A percentile compares a stretch with the other conserved stretches of the same genome.
Conservation (phyloP, 805 yeast genomes). For the Starmera caribaea region DNA sequence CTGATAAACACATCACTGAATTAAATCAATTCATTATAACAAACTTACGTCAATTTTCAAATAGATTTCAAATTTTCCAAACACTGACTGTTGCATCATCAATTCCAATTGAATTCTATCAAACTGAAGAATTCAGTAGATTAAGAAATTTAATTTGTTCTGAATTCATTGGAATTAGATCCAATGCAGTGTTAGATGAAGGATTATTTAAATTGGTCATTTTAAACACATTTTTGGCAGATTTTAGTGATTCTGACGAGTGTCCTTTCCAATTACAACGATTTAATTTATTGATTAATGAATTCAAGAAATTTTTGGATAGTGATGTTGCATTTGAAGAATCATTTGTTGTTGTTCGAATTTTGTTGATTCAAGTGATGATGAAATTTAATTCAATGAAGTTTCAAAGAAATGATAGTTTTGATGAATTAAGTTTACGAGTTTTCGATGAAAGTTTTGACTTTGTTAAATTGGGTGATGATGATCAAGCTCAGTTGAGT, state of each 20-base stretch:
- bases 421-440: slow-evolving; percentile 27
- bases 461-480: slow-evolving; percentile 28
- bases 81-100: slow-evolving; percentile 23
- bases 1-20: slow-evolving; percentile 3
- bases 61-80: slow-evolving; percentile 16
- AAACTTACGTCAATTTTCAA: slow-evolving; percentile 18
- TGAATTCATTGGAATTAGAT: slow-evolving; percentile 48
- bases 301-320: slow-evolving; percentile 49
- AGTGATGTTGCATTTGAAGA: slow-evolving; percentile 51
- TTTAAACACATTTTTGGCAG: slow-evolving; percentile 31
- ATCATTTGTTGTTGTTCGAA: slow-evolving; percentile 40
- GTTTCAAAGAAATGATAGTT: slow-evolving; percentile 19
- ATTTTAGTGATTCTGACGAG: slow-evolving; percentile 18
- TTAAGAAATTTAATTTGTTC: slow-evolving; percentile 54
- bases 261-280: slow-evolving; percentile 55
- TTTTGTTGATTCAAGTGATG: slow-evolving; percentile 40
- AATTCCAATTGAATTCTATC: slow-evolving; percentile 25
- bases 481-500: slow-evolving; percentile 16
- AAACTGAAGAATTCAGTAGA: slow-evolving; percentile 33
- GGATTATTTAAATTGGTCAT: slow-evolving; percentile 41
- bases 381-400: slow-evolving; percentile 11
- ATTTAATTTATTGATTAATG: slow-evolving; percentile 48
- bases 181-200: slow-evolving; percentile 27
- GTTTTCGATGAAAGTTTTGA: slow-evolving; percentile 36
- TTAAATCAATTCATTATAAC: slow-evolving; percentile 24